Conservation (phyloP, 2,329 filamentous ascomycete genomes). For the Aspergillus viridinutans region DNA sequence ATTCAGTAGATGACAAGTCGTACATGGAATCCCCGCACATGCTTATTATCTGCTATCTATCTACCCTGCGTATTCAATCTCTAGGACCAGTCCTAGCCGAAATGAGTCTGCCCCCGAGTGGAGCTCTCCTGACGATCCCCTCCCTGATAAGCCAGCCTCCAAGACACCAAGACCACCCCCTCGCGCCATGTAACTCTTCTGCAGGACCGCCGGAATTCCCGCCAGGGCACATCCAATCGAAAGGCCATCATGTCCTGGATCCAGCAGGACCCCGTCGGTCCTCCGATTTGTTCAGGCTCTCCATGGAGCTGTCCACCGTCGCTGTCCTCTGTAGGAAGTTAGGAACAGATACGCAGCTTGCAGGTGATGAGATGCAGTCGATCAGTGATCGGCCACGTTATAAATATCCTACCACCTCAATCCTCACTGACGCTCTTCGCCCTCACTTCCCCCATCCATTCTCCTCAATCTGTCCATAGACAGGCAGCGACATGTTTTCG, state of each 20-base stretch:
- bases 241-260: background rate
- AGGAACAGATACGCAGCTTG: background rate
- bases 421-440: background rate
- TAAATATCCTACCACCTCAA: background rate
- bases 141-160: constrained; percentile 2
- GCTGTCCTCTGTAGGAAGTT: background rate
- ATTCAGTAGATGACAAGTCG: background rate
- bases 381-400: background rate
- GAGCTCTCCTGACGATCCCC: constrained; percentile 10
- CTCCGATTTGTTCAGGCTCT: background rate
- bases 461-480: background rate
- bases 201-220: background rate
- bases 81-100: no score
- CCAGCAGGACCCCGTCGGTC: constrained; percentile 2
- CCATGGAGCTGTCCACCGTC: background rate
- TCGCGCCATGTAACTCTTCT: constrained; percentile 8
- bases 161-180: background rate
- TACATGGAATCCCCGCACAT: no score
- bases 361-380: background rate
- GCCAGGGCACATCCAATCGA: constrained; percentile 3
- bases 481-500: constrained; percentile 20
- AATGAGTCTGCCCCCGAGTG: background rate
- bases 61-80: background rate
- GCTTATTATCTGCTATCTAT: no score
- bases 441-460: constrained; percentile 1